Base-by-base conservation (phyloP, 1,284 basidiomycete genomes). In the Inonotus obliquus region DNA sequence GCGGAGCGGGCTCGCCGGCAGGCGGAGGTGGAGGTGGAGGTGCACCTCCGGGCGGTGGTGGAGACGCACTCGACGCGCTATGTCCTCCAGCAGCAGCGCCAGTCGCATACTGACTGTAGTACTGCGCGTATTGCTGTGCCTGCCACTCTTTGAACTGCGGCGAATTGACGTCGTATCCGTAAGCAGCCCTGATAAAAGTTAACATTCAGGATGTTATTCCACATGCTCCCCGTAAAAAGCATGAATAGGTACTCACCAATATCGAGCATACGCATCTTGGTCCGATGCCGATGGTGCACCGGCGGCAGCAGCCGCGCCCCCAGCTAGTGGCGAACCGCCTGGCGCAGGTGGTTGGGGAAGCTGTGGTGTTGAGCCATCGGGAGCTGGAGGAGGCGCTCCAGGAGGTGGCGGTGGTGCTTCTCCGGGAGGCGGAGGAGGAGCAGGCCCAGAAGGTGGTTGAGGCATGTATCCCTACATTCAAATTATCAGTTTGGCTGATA, bases 111-210 rank as follows among this genome's bases (percentile, higher is more conserved):
- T 78, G 76, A 10, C 80, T 79, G 67, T 91, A 91, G 70, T 89
- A 90, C 65, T 89, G 85, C 11, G 77, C 79, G 67, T 91, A 90
- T 67, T 90, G 87, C 62, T 77, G 78, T 2, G 84, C 81, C 41
- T 83, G 81, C 89, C 90, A 92, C 69, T 89, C 83, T 69, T 91
- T 91, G 73, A 92, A 92, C 68, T 91, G 81, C 1, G 82, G 71
- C 2, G 89, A 87, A 69, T 92, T 92, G 66, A 94, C 89, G 69
- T 95, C 92, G 73, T 94, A 95, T 9, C 93, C 93, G 71, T 92
- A 93, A 14, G 89, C 86, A 62, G 92, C 89, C 89, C 91, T 92
- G 66, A 39, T 14, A 44, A 17, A 17, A 44, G 10, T 44, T 44
- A 17, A 14, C 21, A 58, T 23, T 60, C 60, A 48, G 56, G 48